Evolutionary conservation across 2,329 filamentous ascomycete genomes (phyloP).

Genomic region (Fusarium sp.): DNA sequence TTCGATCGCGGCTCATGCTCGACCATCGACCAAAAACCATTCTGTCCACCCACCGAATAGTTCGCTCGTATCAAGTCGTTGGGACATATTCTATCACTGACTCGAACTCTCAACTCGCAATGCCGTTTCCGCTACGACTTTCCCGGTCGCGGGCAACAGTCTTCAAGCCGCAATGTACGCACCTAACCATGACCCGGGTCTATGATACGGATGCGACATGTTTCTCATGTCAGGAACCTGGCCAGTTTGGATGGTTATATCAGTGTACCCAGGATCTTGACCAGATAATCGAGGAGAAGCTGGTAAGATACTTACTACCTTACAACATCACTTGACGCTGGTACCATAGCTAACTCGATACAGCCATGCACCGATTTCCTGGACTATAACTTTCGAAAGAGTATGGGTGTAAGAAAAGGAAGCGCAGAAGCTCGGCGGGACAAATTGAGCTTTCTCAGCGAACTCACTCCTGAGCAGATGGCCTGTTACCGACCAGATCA

Average conservation of each 20-base stretch:
- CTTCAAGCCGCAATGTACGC: slow-evolving; percentile 67
- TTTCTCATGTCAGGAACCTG: slow-evolving; percentile 65
- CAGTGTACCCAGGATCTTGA: slow-evolving; percentile 75
- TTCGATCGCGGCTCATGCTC: not conserved
- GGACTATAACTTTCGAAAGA: slow-evolving; percentile 48
- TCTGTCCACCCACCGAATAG: not conserved
- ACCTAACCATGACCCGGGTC: slow-evolving; percentile 74
- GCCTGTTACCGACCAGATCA: slow-evolving; percentile 61
- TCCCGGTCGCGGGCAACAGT: slow-evolving; percentile 23
- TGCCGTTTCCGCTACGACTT: slow-evolving; percentile 28
- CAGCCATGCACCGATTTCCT: slow-evolving; percentile 53
- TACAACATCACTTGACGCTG: not conserved
- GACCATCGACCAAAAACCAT: not conserved
- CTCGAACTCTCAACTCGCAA: not conserved
- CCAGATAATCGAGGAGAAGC: slow-evolving; percentile 51
- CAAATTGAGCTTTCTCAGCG: slow-evolving; percentile 59
- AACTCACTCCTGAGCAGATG: slow-evolving; percentile 58
- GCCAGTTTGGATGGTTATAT: slow-evolving; percentile 78
- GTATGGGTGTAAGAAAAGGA: slow-evolving; percentile 52
- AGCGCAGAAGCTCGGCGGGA: slow-evolving; percentile 57
- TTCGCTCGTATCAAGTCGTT: not conserved
- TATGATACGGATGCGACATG: slow-evolving; percentile 68
- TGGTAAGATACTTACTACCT: slow-evolving; percentile 43
- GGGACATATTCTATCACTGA: not conserved
- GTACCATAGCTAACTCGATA: slow-evolving; percentile 3